These are phyloP conservation scores for Phellinidium pouzarii DNA, from an alignment of 1,284 basidiomycete species.

Conservation along the genomic window DNA sequence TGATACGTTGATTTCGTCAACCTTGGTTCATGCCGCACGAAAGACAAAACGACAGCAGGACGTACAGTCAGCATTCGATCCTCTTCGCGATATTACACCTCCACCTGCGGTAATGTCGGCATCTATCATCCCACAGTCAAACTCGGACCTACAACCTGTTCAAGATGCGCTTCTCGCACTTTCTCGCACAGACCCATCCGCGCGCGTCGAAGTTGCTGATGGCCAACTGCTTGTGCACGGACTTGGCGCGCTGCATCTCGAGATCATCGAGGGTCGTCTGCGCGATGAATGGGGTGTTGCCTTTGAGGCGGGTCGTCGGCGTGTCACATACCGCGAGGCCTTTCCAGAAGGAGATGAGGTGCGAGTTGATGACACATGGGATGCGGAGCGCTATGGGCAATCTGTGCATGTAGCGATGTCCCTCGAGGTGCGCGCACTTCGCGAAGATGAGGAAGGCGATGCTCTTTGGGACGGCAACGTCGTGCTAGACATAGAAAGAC, in stretches of 20 bases:
- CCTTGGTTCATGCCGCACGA: conserved; percentile 7
- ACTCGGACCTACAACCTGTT: conserved; percentile 72
- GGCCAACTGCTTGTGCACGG: conserved; percentile 82
- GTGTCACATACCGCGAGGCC: conserved; percentile 78
- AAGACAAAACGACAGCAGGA: conserved; percentile 26
- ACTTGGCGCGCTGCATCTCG: conserved; percentile 79
- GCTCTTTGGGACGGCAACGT: conserved; percentile 69
- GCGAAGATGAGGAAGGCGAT: conserved; percentile 52
- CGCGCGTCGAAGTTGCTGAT: conserved; percentile 71
- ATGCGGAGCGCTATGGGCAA: conserved; percentile 55
- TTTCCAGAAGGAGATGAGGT: conserved; percentile 35
- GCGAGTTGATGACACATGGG: conserved; percentile 41
- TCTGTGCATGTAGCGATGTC: conserved; percentile 39
- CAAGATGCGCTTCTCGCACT: conserved; percentile 69
- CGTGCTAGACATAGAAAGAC: conserved; percentile 47
- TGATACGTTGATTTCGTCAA: conserved; percentile 48
- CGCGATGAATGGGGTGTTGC: conserved; percentile 74
- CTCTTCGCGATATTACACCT: conserved; percentile 61
- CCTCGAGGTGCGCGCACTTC: conserved; percentile 47
- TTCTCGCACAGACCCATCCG: conserved; percentile 81
- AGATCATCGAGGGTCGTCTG: conserved; percentile 78
- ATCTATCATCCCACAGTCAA: conserved; percentile 75
- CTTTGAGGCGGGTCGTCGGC: conserved; percentile 71
- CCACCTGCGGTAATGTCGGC: conserved; percentile 75
- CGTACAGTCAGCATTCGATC: conserved; percentile 26